Conservation (phyloP, 768 basidiomycete species). For the Boletellus emodensis region DNA sequence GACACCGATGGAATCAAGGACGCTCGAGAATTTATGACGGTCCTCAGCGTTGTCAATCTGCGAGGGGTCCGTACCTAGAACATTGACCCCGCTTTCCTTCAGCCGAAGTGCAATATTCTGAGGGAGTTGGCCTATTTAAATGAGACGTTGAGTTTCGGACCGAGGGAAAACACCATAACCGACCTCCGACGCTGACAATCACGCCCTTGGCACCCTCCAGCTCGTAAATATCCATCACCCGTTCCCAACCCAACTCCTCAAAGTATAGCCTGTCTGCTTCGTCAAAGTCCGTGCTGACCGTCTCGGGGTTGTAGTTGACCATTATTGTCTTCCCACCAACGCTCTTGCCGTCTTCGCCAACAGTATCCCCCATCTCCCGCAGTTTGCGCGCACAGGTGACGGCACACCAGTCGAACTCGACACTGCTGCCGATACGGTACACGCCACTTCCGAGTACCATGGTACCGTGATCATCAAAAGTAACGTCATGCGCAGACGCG, state of each 20-base stretch:
- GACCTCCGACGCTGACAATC: constrained; percentile 94
- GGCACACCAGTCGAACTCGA: constrained; percentile 99
- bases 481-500: constrained; percentile 91
- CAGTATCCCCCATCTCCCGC: constrained; percentile 67
- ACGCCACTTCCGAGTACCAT: constrained; percentile 99
- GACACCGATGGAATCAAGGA: constrained; percentile 90
- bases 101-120: constrained; percentile 98
- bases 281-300: constrained; percentile 98
- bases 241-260: constrained; percentile 95
- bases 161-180: constrained; percentile 22
- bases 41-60: constrained; percentile 98
- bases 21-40: constrained; percentile 97
- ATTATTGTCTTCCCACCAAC: constrained; percentile 81
- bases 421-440: constrained; percentile 96
- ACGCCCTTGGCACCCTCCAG: constrained; percentile 90
- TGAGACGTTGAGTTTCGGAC: not conserved
- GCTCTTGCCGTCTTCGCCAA: constrained; percentile 11
- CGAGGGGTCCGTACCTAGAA: constrained; percentile 92
- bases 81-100: constrained; percentile 85
- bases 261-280: constrained; percentile 99
- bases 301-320: constrained; percentile 99
- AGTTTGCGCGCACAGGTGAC: constrained; percentile 95
- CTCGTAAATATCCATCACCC: constrained; percentile 99
- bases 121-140: constrained; percentile 79
- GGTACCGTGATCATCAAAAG: constrained; percentile 95